Evolutionary conservation across 768 basidiomycete genomes (phyloP), one percentile per base, ranked within the genome.

Genomic region (Rhizopogon sp.): DNA sequence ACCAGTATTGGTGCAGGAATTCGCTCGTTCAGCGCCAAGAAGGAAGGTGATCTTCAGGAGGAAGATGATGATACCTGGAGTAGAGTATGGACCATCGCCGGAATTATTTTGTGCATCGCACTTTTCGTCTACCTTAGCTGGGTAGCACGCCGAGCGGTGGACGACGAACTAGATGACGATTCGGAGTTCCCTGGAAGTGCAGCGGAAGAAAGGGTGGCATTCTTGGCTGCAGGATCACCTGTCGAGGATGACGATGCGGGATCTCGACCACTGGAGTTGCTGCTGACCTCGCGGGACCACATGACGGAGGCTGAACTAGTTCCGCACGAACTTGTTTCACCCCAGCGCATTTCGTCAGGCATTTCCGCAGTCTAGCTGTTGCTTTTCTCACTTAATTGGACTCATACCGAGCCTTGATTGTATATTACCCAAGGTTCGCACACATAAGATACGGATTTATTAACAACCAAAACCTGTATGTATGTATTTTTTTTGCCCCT

Each of bases 1-100:
- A 95, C 93, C 39, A 87, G 83, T 61, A 80, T 96, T 63, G 94
- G 94, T 41, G 83, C 84, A 33, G 87, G 87, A 22, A 89, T 94
- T 64, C 86, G 86, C 62, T 90, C 87, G n/a, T 93, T 93, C 71
- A 60, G 68, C 10, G 57, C 60, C 14, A 80, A 82, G 64, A 81
- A 82, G 61, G 81, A 81, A 66, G 81, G 85, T 65, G 68, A 70
- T 59, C 58, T 17, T 35, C 62, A 65, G 20, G 64, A 56, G 40
- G 66, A 70, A 43, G 74, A 74, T 46, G 75, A 76, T 31, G 75
- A 79, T 43, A 65, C 74, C 20, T 80, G 82, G 64, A 75, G 80
- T 59, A 67, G 70, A 53, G 72, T 82, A 64, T 89, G 80, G 79
- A 87, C 87, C n/a, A 71, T 84, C 46, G 72, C 74, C 39, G 90